Percentiles rank a stretch among this genome's conserved stretches.
These are phyloP conservation scores for Tuber indicum DNA, from an alignment of 495 filamentous ascomycete species.

Conservation along the genomic window DNA sequence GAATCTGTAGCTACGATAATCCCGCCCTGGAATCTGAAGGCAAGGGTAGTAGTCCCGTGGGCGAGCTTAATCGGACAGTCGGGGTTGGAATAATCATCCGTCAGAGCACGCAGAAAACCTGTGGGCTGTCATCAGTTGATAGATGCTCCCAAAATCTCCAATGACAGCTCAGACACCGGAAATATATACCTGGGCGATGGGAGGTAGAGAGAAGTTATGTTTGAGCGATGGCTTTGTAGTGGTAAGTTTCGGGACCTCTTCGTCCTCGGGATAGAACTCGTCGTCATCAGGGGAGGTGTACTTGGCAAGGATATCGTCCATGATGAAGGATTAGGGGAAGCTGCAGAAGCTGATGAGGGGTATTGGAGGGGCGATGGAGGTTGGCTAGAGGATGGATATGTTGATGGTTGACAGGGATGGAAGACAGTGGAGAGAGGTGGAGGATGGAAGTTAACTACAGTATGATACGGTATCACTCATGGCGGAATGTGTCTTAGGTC, in stretches of 20 bases:
- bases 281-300: slow-evolving; percentile 66
- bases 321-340: slow-evolving; percentile 45
- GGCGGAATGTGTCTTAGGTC: not conserved
- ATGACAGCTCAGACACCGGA: slow-evolving; percentile 4
- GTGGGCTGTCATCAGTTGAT: slow-evolving; percentile 39
- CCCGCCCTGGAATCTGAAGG: slow-evolving; percentile 93
- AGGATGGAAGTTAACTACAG: slow-evolving; percentile 7
- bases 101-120: slow-evolving; percentile 90
- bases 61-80: slow-evolving; percentile 97
- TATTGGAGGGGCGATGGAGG: slow-evolving; percentile 12
- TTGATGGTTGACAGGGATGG: slow-evolving; percentile 1
- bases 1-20: slow-evolving; percentile 99
- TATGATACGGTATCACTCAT: not conserved
- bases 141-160: not conserved
- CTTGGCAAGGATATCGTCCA: slow-evolving; percentile 89
- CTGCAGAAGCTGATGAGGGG: slow-evolving; percentile 2
- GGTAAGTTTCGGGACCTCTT: slow-evolving; percentile 50
- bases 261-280: slow-evolving; percentile 52
- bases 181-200: slow-evolving; percentile 73
- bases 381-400: slow-evolving; percentile 5
- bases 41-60: slow-evolving; percentile 97
- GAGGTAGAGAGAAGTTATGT: slow-evolving; percentile 87
- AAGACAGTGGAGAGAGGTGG: slow-evolving; percentile 9
- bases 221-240: slow-evolving; percentile 61
- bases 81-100: slow-evolving; percentile 94